These are phyloP conservation scores for Clitopilus hobsonii DNA, from an alignment of 768 basidiomycete species.

Conservation along the genomic window DNA sequence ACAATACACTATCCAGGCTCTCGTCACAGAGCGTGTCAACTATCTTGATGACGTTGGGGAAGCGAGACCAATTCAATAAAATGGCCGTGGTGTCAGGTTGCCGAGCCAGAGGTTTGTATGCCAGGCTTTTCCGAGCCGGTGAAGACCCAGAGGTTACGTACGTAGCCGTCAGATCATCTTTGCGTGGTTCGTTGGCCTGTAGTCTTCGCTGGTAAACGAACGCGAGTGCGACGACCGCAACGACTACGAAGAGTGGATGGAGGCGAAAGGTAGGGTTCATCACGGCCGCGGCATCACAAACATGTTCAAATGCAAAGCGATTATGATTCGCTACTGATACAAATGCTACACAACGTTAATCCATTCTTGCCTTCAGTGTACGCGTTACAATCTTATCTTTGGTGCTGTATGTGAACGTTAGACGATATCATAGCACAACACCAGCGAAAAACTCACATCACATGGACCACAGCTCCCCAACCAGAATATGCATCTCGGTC, in stretches of 20 bases:
- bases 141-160: not conserved
- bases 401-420: constrained; percentile 42
- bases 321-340: not conserved
- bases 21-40: constrained; percentile 44
- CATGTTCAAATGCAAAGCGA: not conserved
- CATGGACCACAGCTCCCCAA: constrained; percentile 93
- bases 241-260: not conserved
- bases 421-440: not conserved
- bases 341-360: constrained; percentile 38
- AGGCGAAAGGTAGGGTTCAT: not conserved
- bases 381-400: constrained; percentile 78
- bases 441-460: constrained; percentile 65
- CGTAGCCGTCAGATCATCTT: not conserved
- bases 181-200: not conserved
- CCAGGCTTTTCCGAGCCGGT: not conserved
- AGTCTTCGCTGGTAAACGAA: not conserved
- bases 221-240: not conserved
- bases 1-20: constrained; percentile 39
- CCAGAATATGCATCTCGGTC: constrained; percentile 97
- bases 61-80: constrained; percentile 64
- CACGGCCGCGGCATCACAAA: no score
- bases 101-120: not conserved
- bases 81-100: constrained; percentile 46
- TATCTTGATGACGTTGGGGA: constrained; percentile 56
- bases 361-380: constrained; percentile 88